Evolutionary conservation across 257 asterid species (phyloP).

Genomic region (Solanum boliviense): DNA sequence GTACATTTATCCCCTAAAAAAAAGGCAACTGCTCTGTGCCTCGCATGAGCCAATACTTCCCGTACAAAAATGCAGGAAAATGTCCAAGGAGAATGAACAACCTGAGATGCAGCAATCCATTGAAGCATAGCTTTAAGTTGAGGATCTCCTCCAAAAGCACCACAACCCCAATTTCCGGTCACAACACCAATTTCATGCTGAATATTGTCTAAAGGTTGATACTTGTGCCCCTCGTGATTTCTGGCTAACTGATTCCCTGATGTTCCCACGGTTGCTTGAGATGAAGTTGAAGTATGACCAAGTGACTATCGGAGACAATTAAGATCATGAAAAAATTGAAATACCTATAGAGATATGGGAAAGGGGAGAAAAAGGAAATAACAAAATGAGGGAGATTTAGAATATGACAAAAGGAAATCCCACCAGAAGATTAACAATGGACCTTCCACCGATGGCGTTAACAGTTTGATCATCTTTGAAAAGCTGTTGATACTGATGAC

Average conservation of each 20-base stretch:
- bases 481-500: slow-evolving; percentile 13
- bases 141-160: slow-evolving; percentile 94
- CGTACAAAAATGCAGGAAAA: neutral
- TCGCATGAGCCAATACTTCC: neutral
- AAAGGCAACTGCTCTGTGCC: neutral
- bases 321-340: neutral
- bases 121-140: slow-evolving; percentile 70
- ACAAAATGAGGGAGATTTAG: neutral
- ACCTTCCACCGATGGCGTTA: neutral
- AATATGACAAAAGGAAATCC: neutral
- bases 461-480: slow-evolving; percentile 4
- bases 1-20: neutral
- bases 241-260: neutral
- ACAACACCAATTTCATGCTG: slow-evolving; percentile 48
- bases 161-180: slow-evolving; percentile 98
- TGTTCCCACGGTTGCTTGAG: neutral
- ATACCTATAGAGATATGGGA: neutral
- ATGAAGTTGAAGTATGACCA: slow-evolving; percentile 21
- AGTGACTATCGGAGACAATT: neutral
- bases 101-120: slow-evolving; percentile 94
- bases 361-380: neutral
- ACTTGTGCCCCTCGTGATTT: neutral
- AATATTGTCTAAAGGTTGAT: neutral
- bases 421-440: slow-evolving; percentile 8
- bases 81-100: neutral